Evolutionary conservation across 805 yeast genomes (phyloP).

Genomic region (Teunomyces gatunensis): DNA sequence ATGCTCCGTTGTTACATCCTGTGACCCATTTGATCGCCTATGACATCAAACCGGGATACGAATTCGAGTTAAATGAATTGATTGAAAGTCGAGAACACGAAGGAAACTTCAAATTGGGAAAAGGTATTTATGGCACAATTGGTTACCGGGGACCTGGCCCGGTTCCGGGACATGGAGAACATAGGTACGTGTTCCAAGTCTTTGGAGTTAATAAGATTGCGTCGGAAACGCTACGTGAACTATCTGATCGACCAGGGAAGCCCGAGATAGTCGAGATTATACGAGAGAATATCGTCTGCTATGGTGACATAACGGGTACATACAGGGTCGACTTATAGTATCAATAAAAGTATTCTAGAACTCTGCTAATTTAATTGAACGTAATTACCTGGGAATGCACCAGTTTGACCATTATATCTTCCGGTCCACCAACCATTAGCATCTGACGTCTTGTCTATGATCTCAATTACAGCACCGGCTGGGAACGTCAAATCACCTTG

Average conservation of each 20-base stretch:
- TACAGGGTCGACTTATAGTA: constrained; percentile 1
- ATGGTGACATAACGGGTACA: constrained; percentile 1
- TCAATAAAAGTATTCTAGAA: not conserved
- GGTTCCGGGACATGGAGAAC: constrained; percentile 13
- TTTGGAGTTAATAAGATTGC: constrained; percentile 12
- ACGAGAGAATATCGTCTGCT: not conserved
- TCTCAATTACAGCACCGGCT: constrained; percentile 84
- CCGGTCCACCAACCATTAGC: constrained; percentile 99
- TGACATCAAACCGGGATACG: constrained; percentile 6
- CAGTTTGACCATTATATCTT: constrained; percentile 73
- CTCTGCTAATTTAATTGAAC: constrained; percentile 59
- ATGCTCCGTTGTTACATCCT: constrained; percentile 11
- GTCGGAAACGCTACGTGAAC: constrained; percentile 6
- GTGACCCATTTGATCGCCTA: constrained; percentile 12
- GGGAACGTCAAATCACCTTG: constrained; percentile 85
- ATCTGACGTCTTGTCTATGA: constrained; percentile 79
- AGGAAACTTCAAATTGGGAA: constrained; percentile 10
- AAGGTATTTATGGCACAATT: not conserved
- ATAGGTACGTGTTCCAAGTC: constrained; percentile 13
- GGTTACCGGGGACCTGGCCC: constrained; percentile 14
- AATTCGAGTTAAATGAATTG: constrained; percentile 6
- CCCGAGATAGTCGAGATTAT: not conserved
- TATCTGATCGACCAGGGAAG: not conserved
- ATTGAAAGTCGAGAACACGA: not conserved
- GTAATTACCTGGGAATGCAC: constrained; percentile 95